phyloP scores from a whole-genome alignment of 2,329 filamentous ascomycete species.

The Epichloe elymi region DNA sequence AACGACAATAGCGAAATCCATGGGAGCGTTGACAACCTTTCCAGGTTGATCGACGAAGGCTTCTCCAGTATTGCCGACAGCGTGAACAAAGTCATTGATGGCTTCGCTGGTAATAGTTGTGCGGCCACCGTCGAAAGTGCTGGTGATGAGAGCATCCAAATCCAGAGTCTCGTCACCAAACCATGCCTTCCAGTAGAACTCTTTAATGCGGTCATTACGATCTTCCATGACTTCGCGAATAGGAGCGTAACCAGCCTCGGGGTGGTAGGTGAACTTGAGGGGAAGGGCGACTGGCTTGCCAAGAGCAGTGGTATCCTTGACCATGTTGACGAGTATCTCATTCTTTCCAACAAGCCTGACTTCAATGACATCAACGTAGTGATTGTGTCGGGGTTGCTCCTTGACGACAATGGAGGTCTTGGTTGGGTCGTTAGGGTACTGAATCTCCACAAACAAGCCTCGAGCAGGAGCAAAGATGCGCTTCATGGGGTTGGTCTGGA shows the following conservation, averaged over 20 bases:
- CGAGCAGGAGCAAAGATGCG: constrained; percentile 78
- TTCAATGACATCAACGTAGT: constrained; percentile 80
- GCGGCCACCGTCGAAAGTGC: constrained; percentile 80
- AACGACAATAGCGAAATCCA: constrained; percentile 98
- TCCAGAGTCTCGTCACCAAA: constrained; percentile 78
- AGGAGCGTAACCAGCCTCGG: constrained; percentile 92
- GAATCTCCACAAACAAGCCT: constrained; percentile 82
- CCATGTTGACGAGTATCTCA: constrained; percentile 78
- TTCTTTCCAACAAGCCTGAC: constrained; percentile 62
- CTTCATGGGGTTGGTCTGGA: constrained; percentile 91
- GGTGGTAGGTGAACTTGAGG: constrained; percentile 84
- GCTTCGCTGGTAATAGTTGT: constrained; percentile 79
- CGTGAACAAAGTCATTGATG: constrained; percentile 98
- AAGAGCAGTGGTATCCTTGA: constrained; percentile 82
- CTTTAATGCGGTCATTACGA: constrained; percentile 96
- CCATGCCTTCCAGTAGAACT: constrained; percentile 98
- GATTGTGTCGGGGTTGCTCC: constrained; percentile 75
- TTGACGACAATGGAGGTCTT: constrained; percentile 79
- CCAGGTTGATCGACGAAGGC: constrained; percentile 92
- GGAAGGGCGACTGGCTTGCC: constrained; percentile 71
- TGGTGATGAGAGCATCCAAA: constrained; percentile 72
- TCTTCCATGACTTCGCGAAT: constrained; percentile 93
- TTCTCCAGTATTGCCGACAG: constrained; percentile 93
- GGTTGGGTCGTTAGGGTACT: constrained; percentile 64
- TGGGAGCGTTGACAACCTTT: constrained; percentile 87